These are phyloP conservation scores for Bisporella sp. DNA, from an alignment of 2,329 filamentous ascomycete species.

Conservation along the genomic window DNA sequence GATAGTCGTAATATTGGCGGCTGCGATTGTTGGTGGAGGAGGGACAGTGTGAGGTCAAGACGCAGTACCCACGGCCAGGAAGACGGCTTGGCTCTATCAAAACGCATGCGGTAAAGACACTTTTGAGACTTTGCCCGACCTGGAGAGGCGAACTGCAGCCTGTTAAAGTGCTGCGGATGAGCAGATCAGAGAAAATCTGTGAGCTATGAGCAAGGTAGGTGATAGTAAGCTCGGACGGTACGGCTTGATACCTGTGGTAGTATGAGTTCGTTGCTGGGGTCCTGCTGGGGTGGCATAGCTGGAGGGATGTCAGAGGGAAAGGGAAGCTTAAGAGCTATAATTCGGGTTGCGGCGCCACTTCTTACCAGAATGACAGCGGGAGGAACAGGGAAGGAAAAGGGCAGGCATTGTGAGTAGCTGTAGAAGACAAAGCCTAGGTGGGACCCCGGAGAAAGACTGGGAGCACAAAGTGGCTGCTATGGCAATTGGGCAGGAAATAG, in stretches of 20 bases:
- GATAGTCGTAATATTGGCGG: conserved; percentile 3
- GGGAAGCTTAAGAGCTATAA: conserved; percentile 8
- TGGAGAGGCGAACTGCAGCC: conserved; percentile 15
- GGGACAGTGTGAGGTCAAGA: not conserved
- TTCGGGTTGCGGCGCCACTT: conserved; percentile 7
- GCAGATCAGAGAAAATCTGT: conserved; percentile 2
- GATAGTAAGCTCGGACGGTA: conserved; percentile 15
- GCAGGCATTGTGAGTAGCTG: conserved; percentile 7
- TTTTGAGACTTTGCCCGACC: conserved; percentile 1
- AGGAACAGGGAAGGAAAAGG: not conserved
- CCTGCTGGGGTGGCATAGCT: conserved; percentile 6
- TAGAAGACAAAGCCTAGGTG: not conserved
- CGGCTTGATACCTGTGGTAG: conserved; percentile 10
- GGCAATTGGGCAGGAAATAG: not conserved
- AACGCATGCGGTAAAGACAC: conserved; percentile 4
- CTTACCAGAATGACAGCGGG: not conserved
- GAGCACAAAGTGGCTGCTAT: not conserved
- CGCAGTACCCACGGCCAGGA: not conserved
- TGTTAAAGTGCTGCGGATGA: conserved; percentile 15
- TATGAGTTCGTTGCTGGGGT: not conserved
- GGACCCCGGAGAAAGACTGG: not conserved
- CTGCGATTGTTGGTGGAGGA: not conserved
- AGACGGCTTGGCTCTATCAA: not conserved
- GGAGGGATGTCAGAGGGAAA: not conserved
- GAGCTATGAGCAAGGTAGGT: conserved; percentile 7